A percentile compares a stretch with the other conserved stretches of the same genome.
phyloP scores from a whole-genome alignment of 345 rosid species.

The Theobroma cacao region DNA sequence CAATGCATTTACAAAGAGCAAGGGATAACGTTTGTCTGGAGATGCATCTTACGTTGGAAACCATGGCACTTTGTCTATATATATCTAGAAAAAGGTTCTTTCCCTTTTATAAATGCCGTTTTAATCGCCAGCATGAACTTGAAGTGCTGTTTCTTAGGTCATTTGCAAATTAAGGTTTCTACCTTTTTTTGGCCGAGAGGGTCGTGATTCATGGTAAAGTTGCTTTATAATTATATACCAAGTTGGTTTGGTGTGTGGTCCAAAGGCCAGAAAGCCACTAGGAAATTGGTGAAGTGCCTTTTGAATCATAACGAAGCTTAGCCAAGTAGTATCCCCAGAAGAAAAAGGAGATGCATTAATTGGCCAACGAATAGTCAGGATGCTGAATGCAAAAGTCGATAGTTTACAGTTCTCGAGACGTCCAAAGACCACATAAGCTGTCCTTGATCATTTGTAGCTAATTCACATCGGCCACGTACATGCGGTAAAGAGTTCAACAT shows the following conservation, averaged over 20 bases:
- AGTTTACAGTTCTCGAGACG: too few species aligned
- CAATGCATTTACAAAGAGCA: background rate
- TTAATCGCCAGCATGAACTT: background rate
- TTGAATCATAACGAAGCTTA: too few species aligned
- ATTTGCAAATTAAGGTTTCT: background rate
- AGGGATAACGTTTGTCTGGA: background rate
- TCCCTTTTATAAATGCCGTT: background rate
- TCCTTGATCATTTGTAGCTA: too few species aligned
- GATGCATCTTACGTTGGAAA: constrained; percentile 16
- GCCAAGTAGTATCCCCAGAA: too few species aligned
- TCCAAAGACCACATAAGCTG: too few species aligned
- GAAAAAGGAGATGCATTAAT: too few species aligned
- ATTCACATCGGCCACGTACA: too few species aligned
- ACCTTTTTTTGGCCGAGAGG: background rate
- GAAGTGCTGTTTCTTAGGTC: constrained; percentile 9
- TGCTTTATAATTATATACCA: too few species aligned
- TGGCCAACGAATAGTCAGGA: too few species aligned
- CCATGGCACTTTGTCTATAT: background rate
- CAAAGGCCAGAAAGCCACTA: background rate
- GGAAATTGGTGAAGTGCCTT: background rate
- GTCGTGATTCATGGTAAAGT: background rate
- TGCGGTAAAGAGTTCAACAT: too few species aligned
- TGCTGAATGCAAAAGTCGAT: too few species aligned
- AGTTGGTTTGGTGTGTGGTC: background rate
- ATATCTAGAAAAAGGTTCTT: background rate